These are phyloP conservation scores for Paratinospora sagittata DNA, from an alignment of 164 flowering plant species.

Conservation along the genomic window DNA sequence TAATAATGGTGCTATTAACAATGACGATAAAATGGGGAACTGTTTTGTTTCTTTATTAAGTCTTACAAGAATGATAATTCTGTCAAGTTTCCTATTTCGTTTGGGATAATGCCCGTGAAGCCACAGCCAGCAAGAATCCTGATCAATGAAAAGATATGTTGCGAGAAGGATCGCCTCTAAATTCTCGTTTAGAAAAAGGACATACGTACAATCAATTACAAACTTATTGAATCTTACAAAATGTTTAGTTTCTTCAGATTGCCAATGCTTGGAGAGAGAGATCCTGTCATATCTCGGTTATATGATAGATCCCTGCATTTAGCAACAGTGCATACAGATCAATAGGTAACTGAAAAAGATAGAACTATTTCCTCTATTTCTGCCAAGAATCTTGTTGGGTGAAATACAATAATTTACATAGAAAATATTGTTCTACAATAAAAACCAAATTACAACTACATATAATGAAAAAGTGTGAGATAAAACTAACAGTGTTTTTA, in stretches of 20 bases:
- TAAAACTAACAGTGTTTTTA: constrained; percentile 64
- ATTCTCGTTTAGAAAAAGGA: too few species aligned
- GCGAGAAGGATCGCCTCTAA: background rate
- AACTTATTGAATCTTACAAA: too few species aligned
- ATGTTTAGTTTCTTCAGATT: too few species aligned
- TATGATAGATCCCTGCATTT: constrained; percentile 73
- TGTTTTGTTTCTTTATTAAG: background rate
- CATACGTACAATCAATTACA: too few species aligned
- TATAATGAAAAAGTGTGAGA: too few species aligned
- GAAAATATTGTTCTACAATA: too few species aligned
- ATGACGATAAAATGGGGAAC: background rate
- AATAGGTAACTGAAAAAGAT: too few species aligned
- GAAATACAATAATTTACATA: too few species aligned
- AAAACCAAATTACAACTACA: too few species aligned
- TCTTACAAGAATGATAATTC: constrained; percentile 75
- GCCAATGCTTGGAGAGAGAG: constrained; percentile 57
- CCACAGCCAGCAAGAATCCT: constrained; percentile 82
- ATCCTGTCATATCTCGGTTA: constrained; percentile 63
- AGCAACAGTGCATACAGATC: background rate
- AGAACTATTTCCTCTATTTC: too few species aligned
- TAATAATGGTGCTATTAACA: background rate
- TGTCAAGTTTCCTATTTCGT: constrained; percentile 59
- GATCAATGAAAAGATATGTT: constrained; percentile 10
- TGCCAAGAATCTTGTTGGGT: too few species aligned
- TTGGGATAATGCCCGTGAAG: constrained; percentile 61